Evolutionary conservation across 129 eudicot genomes (phyloP), one percentile per base, ranked within the genome.

Genomic region (Heracleum sosnowskyi): DNA sequence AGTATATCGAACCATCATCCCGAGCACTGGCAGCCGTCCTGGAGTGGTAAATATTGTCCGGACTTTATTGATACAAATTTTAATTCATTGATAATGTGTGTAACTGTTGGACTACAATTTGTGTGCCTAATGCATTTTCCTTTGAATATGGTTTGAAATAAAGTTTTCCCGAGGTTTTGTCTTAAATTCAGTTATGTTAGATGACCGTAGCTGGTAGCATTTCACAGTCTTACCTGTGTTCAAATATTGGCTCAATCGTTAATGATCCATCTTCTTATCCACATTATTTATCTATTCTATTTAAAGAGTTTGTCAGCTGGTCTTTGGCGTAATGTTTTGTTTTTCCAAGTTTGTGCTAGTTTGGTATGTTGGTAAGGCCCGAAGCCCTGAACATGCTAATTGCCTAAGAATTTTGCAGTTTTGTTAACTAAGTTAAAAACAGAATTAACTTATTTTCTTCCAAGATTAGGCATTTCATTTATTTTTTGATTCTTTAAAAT

Each of bases 21-120:
- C 53, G 97, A 96, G 89, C 99, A 96, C 85, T 96, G 99, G 99
- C 99, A 96, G 82, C 99, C 99, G 55, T 96, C 99, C 34, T 96
- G 99, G 99, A 92, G 99, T 84, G 98, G 97, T 93, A 89, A 85
- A 0, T 20, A 17, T 66, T 44, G 34, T 42, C 17, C 16, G 20
- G 15, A 6, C n/a, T 36, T 57, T n/a, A 0, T 1, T 71, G 69
- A 64, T 24, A 64, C n/a, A 7, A 5, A 37, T 1, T 35, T 69
- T 12, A 24, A 7, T 53, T 9, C 5, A 0, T n/a, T 57, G 29
- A 55, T 22, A 1, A 31, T 55, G 64, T 24, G 64, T 55, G 64
- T 24, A 55, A 24, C n/a, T 55, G 11, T 55, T 57, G 66, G 5
- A 10, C 5, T 10, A 24, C 15, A 57, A n/a, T n/a, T 1, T 57